Conservation (phyloP, 768 basidiomycete species). For the Gloeostereum incarnatum region DNA sequence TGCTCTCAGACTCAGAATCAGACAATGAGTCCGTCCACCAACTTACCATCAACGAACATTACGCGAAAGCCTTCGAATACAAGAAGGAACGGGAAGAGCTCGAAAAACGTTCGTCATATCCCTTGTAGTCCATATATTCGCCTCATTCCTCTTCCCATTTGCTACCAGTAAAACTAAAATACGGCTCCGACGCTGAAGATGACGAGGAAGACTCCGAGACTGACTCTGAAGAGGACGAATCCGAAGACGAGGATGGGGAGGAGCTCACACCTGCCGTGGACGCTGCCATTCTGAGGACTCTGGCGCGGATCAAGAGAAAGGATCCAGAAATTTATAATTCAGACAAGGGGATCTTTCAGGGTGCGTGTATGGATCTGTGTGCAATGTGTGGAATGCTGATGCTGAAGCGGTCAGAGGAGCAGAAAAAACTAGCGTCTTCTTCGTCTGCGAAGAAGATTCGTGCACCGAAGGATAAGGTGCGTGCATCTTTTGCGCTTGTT, state of each 20-base stretch:
- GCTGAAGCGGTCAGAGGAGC: constrained; percentile 54
- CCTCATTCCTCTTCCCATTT: constrained; percentile 1
- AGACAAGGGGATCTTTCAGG: constrained; percentile 67
- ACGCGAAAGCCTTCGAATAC: constrained; percentile 75
- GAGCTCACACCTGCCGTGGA: constrained; percentile 91
- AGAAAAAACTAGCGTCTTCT: constrained; percentile 41
- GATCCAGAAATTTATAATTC: constrained; percentile 82
- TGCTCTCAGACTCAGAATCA: constrained; percentile 41
- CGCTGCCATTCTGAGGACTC: constrained; percentile 86
- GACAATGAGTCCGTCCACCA: constrained; percentile 33
- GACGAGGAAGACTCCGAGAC: constrained; percentile 38
- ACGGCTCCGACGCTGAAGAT: constrained; percentile 64
- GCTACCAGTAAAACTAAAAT: constrained; percentile 75
- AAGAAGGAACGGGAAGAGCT: constrained; percentile 84
- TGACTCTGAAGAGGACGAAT: constrained; percentile 71
- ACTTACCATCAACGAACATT: constrained; percentile 66
- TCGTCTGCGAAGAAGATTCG: constrained; percentile 19
- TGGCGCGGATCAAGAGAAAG: constrained; percentile 73
- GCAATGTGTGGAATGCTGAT: too few species aligned
- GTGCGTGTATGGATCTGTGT: too few species aligned
- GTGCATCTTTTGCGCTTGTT: too few species aligned
- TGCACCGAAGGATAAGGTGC: constrained; percentile 41
- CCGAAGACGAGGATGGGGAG: constrained; percentile 91
- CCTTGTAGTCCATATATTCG: neutral
- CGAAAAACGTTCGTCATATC: constrained; percentile 46